phyloP scores from a whole-genome alignment of 2,329 filamentous ascomycete genomes.

The Trichoderma pleuroti region DNA sequence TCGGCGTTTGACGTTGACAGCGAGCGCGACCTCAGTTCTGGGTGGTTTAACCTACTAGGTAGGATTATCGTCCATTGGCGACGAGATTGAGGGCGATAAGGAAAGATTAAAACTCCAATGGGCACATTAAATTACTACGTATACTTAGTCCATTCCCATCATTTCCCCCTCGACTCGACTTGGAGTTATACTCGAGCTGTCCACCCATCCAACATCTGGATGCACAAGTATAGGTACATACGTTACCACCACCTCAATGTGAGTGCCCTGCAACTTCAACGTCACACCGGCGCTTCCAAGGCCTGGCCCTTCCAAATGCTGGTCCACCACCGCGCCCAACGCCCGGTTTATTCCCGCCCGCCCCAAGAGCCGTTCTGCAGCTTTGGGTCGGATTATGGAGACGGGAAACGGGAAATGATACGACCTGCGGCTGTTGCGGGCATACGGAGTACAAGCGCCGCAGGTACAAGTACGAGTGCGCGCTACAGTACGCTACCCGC shows the following conservation, averaged over 20 bases:
- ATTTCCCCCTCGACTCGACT: background rate
- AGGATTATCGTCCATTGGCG: background rate
- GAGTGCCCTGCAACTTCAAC: background rate
- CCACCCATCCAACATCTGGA: background rate
- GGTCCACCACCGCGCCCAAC: background rate
- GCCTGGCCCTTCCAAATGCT: background rate
- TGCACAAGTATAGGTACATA: background rate
- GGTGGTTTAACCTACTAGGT: background rate
- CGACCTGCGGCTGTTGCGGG: slow-evolving; percentile 11
- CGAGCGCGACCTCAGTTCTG: background rate
- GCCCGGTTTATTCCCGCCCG: background rate
- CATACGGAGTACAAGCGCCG: slow-evolving; percentile 9
- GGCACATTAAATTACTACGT: background rate
- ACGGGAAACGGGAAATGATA: slow-evolving; percentile 3
- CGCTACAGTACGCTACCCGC: background rate
- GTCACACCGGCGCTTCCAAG: background rate
- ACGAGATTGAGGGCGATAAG: background rate
- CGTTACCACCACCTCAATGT: background rate
- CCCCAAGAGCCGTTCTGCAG: background rate
- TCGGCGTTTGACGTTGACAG: background rate
- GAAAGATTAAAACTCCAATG: background rate
- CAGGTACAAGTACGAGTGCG: background rate
- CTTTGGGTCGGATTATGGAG: background rate
- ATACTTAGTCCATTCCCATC: background rate
- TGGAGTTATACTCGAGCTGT: background rate